Percentiles rank a stretch among this genome's conserved stretches.
These are phyloP conservation scores for Ogataea nakhonphanomensis DNA, from an alignment of 805 yeast species.

Conservation along the genomic window DNA sequence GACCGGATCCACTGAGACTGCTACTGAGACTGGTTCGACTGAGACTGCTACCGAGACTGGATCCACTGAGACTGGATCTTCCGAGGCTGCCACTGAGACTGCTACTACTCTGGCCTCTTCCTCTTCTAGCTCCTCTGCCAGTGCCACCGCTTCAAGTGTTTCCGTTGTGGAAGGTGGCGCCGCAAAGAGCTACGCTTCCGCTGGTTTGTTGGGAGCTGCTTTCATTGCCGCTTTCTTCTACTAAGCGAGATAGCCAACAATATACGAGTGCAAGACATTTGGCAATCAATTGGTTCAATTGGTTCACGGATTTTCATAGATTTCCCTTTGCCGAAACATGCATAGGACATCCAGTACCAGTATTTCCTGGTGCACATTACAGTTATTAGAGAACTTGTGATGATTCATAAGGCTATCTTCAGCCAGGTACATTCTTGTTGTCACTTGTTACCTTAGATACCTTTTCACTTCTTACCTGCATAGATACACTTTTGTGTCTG, in stretches of 20 bases:
- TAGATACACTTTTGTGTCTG: conserved; percentile 13
- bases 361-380: conserved; percentile 8
- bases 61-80: conserved; percentile 5
- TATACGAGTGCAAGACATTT: not conserved
- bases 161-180: conserved; percentile 23
- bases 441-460: conserved; percentile 12
- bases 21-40: conserved; percentile 7
- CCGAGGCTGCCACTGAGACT: conserved; percentile 1
- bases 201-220: conserved; percentile 26
- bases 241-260: conserved; percentile 8
- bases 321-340: conserved; percentile 5
- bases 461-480: conserved; percentile 12
- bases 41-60: conserved; percentile 2
- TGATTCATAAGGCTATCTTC: conserved; percentile 1
- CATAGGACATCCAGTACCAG: conserved; percentile 3
- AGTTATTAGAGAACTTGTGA: not conserved
- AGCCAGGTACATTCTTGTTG: not conserved
- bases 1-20: conserved; percentile 1
- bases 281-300: not conserved
- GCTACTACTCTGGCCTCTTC: conserved; percentile 9
- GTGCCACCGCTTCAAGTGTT: conserved; percentile 14
- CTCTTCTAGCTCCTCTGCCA: conserved; percentile 5
- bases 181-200: conserved; percentile 22
- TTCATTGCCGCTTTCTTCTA: conserved; percentile 24
- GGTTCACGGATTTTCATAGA: not conserved